These are phyloP conservation scores for Castanopsis chinensis DNA, from an alignment of 306 rosid species.

Conservation along the genomic window DNA sequence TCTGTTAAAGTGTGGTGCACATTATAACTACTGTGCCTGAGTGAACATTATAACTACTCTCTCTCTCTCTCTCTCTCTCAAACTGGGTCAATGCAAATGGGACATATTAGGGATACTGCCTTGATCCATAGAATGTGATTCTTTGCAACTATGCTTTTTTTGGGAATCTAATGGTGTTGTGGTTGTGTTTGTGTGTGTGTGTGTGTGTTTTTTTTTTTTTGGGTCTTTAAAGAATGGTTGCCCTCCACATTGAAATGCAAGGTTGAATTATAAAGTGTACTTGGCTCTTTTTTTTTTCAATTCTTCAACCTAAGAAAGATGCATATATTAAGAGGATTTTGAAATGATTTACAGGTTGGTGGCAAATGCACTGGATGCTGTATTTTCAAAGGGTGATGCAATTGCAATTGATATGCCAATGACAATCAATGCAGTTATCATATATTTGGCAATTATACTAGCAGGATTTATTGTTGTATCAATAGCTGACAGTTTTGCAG, in stretches of 20 bases:
- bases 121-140: neutral
- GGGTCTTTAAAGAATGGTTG: neutral
- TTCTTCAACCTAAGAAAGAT: too few relatives aligned
- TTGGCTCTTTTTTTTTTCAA: neutral
- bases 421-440: constrained; percentile 79
- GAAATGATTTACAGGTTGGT: constrained; percentile 58
- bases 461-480: constrained; percentile 85
- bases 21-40: too few relatives aligned
- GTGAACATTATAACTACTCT: too few relatives aligned
- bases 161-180: neutral
- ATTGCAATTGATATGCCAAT: constrained; percentile 92
- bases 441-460: constrained; percentile 75
- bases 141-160: neutral
- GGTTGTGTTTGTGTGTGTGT: neutral
- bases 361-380: constrained; percentile 61
- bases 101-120: neutral
- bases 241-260: neutral
- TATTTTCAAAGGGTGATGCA: constrained; percentile 81
- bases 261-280: neutral
- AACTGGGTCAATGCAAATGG: neutral
- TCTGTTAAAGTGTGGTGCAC: neutral
- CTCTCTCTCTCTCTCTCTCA: too few relatives aligned
- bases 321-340: too few relatives aligned
- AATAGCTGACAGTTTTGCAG: constrained; percentile 90
- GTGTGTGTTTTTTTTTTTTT: neutral